Evolutionary conservation across 2,329 filamentous ascomycete species (phyloP).

Genomic region (Penicillium janthinellum): DNA sequence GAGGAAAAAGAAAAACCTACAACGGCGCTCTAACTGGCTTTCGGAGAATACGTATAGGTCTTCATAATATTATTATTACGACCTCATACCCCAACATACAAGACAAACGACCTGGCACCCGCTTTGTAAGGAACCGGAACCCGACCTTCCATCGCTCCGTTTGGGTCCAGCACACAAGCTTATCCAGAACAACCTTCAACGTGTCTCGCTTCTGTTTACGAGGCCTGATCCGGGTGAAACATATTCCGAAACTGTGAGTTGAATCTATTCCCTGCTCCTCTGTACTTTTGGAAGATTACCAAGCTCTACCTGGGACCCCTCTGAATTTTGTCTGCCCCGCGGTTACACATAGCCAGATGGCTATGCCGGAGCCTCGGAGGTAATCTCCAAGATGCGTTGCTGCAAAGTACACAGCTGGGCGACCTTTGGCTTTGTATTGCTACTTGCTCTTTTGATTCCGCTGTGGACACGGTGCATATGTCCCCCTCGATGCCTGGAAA

Average conservation of each 20-base stretch:
- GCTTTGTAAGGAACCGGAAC: slow-evolving; percentile 31
- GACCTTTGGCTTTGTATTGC: background rate
- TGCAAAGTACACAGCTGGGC: slow-evolving; percentile 6
- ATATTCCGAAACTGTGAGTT: slow-evolving; percentile 36
- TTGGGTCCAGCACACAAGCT: slow-evolving; percentile 22
- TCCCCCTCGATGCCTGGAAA: background rate
- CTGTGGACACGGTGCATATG: slow-evolving; percentile 20
- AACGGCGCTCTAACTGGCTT: background rate
- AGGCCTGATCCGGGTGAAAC: slow-evolving; percentile 32
- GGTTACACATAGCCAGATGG: slow-evolving; percentile 16
- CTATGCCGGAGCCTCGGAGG: background rate
- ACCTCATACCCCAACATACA: background rate
- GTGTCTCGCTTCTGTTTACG: slow-evolving; percentile 32
- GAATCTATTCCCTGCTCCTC: background rate
- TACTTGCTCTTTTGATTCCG: slow-evolving; percentile 5
- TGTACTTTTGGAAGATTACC: slow-evolving; percentile 7
- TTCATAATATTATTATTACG: background rate
- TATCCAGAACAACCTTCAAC: slow-evolving; percentile 22
- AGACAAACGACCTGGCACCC: slow-evolving; percentile 3
- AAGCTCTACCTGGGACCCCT: slow-evolving; percentile 3
- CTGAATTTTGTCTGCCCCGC: slow-evolving; percentile 23
- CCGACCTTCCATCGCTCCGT: slow-evolving; percentile 27
- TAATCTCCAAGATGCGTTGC: slow-evolving; percentile 10
- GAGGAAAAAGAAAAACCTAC: background rate
- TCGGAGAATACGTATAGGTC: background rate